A percentile compares a stretch with the other conserved stretches of the same genome.
These are phyloP conservation scores for Microcyclospora pomicola DNA, from an alignment of 2,329 filamentous ascomycete genomes.

Conservation along the genomic window DNA sequence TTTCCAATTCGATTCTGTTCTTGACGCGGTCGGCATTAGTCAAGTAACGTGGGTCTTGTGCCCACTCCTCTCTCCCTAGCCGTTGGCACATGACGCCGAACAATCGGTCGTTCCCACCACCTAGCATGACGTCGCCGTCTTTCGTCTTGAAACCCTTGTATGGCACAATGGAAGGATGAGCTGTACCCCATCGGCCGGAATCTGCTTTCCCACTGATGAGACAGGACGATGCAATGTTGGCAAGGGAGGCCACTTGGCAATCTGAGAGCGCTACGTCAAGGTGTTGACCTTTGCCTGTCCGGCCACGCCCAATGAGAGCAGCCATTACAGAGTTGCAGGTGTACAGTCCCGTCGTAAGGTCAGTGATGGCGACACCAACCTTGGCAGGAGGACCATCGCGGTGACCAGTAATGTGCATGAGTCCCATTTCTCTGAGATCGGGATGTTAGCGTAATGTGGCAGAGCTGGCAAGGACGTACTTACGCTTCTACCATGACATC, in stretches of 20 bases:
- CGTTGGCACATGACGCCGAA: slow-evolving; percentile 47
- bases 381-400: slow-evolving; percentile 87
- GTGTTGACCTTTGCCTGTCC: slow-evolving; percentile 72
- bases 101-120: slow-evolving; percentile 49
- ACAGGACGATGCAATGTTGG: slow-evolving; percentile 90
- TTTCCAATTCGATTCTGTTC: slow-evolving; percentile 64
- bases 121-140: slow-evolving; percentile 50
- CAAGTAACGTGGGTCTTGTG: slow-evolving; percentile 40
- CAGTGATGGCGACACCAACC: slow-evolving; percentile 92
- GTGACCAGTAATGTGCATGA: slow-evolving; percentile 95
- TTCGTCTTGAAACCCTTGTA: slow-evolving; percentile 66
- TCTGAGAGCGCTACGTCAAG: slow-evolving; percentile 86
- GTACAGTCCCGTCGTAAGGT: slow-evolving; percentile 88
- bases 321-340: slow-evolving; percentile 94
- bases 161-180: slow-evolving; percentile 95
- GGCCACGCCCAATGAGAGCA: slow-evolving; percentile 61
- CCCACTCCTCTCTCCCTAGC: slow-evolving; percentile 46
- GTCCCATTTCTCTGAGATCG: slow-evolving; percentile 56
- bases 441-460: not conserved
- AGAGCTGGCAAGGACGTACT: slow-evolving; percentile 5
- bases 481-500: slow-evolving; percentile 96
- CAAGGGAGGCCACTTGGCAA: slow-evolving; percentile 83
- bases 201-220: slow-evolving; percentile 81
- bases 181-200: slow-evolving; percentile 85
- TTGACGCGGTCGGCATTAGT: slow-evolving; percentile 48